Base-by-base conservation (phyloP, 192 early-diverging fungal species). In the Rhizoclosmatium sp. region DNA sequence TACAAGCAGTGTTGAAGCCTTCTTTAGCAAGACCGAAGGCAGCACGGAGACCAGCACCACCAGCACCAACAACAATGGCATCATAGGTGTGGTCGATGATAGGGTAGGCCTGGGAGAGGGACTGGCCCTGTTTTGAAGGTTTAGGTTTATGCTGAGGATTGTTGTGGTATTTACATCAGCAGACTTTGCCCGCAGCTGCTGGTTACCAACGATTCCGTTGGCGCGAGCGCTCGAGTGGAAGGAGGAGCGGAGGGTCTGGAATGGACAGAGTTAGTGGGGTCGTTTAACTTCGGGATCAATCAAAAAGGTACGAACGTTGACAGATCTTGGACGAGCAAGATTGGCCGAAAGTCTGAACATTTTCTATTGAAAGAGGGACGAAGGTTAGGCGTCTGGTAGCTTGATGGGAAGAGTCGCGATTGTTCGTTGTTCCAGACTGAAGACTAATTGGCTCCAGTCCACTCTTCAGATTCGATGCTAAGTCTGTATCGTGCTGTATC, bases 71-170 rank as follows among this genome's bases (percentile, higher is more conserved):
- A 46, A 99, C 97, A 62, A 99, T 88, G n/a, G 97, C 98, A 83
- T 99, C 98, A 81, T 97, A 99, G 59, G 95, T 94, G 85, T 99
- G 98, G 83, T 99, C 98, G 69, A 98, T 95, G 82, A 99, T 91
- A 71, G 95, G 93, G 88, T 99, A 99, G 72, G 93, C 75, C 44
- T 65, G 41, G 7, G 44, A 7, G 23, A 71, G 47, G 4, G 69
- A 71, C 14, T 56, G 47, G 9, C 69, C 69, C 69, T 71, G 16
- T 14, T 48, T 21, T 10, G 5, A 54, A 54, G 56, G 5, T n/a
- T 54, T 10, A 71, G 31, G 31, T 31, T 31, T 31, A 31, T 31
- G 31, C 31, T 31, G 31, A 31, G 31, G 31, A 31, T 31, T 31
- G 31, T 31, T 31, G 31, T 0, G 31, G 31, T 31, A 31, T 31